A percentile compares a stretch with the other conserved stretches of the same genome.
Evolutionary conservation across 768 basidiomycete genomes (phyloP).

Genomic region (Trichaptum fuscoviolaceum): DNA sequence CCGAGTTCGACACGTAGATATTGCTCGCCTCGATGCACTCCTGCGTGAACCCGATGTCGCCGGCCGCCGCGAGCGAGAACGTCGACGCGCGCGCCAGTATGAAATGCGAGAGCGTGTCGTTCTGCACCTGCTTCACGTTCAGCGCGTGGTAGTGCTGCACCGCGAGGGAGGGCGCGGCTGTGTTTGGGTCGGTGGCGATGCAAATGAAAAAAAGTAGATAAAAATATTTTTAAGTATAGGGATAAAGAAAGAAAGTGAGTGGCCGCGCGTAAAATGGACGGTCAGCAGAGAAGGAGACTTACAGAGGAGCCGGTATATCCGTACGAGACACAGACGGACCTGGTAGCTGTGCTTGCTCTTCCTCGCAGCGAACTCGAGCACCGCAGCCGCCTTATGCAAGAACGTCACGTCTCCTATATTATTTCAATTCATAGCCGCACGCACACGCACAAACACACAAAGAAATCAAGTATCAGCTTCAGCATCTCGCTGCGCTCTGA

Average conservation of each 20-base stretch:
- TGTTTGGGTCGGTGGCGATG: background rate
- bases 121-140: conserved; percentile 80
- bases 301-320: conserved; percentile 82
- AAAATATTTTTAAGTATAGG: conserved; percentile 6
- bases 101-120: conserved; percentile 85
- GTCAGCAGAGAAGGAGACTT: conserved; percentile 8
- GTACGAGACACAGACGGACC: conserved; percentile 68
- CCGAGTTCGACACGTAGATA: conserved; percentile 74
- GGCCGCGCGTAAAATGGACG: too few relatives aligned
- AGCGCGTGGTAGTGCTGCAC: conserved; percentile 75
- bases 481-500: background rate
- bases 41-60: conserved; percentile 68
- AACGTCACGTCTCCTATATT: conserved; percentile 48
- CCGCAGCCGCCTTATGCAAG: conserved; percentile 56
- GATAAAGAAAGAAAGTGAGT: too few relatives aligned
- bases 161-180: conserved; percentile 69
- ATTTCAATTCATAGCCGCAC: too few relatives aligned
- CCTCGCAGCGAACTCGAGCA: conserved; percentile 67
- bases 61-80: conserved; percentile 71
- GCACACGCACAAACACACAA: too few relatives aligned
- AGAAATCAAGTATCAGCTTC: too few relatives aligned
- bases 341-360: conserved; percentile 79
- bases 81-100: conserved; percentile 71
- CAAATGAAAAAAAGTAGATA: background rate
- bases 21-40: conserved; percentile 79